A percentile compares a stretch with the other conserved stretches of the same genome.
phyloP scores from a whole-genome alignment of 1,139 yeast species.

The Saccharomycopsis hybrid region DNA sequence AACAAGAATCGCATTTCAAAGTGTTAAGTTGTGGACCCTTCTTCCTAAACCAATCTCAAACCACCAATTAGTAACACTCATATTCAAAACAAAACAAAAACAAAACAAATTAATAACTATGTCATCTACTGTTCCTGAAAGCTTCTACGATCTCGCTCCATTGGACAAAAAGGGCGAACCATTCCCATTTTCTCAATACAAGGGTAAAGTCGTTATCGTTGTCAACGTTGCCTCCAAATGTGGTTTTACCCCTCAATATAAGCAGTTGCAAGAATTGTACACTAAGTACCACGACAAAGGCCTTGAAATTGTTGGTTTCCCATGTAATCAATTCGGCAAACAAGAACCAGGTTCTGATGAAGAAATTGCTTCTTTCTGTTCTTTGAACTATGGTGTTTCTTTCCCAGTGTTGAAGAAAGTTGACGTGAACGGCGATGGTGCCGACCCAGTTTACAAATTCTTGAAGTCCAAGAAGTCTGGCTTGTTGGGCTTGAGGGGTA shows the following conservation, averaged over 20 bases:
- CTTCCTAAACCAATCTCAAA: no score
- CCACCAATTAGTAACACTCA: no score
- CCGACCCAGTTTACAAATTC: slow-evolving; percentile 75
- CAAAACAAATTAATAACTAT: no score
- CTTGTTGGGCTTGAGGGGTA: slow-evolving; percentile 54
- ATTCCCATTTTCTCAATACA: slow-evolving; percentile 58
- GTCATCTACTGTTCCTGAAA: no score
- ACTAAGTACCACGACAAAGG: slow-evolving; percentile 72
- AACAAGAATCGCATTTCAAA: no score
- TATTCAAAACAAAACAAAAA: no score
- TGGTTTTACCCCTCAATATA: slow-evolving; percentile 83
- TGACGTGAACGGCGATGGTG: slow-evolving; percentile 79
- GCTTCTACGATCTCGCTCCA: slow-evolving; percentile 54
- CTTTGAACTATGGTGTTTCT: slow-evolving; percentile 66
- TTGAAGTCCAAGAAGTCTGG: slow-evolving; percentile 60
- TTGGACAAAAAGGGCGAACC: slow-evolving; percentile 53
- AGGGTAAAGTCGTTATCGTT: slow-evolving; percentile 85
- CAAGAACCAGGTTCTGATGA: slow-evolving; percentile 79
- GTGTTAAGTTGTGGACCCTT: no score
- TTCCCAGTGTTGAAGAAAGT: slow-evolving; percentile 86
- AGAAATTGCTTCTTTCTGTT: slow-evolving; percentile 60
- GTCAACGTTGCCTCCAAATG: slow-evolving; percentile 93
- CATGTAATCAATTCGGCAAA: slow-evolving; percentile 82
- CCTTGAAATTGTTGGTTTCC: slow-evolving; percentile 81
- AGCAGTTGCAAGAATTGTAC: slow-evolving; percentile 77